phyloP scores from a whole-genome alignment of 257 asterid species.

The Lithospermum erythrorhizon region DNA sequence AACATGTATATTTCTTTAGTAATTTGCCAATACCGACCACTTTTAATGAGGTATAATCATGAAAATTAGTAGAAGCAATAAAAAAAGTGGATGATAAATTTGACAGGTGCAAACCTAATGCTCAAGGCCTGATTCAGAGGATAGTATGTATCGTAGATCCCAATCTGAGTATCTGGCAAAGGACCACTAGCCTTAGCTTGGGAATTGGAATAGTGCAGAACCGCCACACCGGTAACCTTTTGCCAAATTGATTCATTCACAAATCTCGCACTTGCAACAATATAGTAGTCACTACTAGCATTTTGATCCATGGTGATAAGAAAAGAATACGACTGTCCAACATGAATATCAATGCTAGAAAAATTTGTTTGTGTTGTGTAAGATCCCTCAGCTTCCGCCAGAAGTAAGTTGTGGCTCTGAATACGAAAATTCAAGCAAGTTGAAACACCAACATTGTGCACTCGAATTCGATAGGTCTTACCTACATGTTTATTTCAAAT shows the following conservation, averaged over 20 bases:
- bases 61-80: neutral
- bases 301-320: conserved; percentile 88
- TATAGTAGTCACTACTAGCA: conserved; percentile 88
- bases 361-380: conserved; percentile 81
- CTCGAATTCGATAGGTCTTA: conserved; percentile 75
- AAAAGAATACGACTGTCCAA: conserved; percentile 82
- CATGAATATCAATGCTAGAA: conserved; percentile 73
- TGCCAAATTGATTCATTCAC: conserved; percentile 86
- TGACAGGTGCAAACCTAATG: conserved; percentile 41
- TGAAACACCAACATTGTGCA: conserved; percentile 81
- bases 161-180: conserved; percentile 90
- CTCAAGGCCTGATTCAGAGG: conserved; percentile 76
- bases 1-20: neutral
- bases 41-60: neutral
- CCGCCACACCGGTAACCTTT: conserved; percentile 82
- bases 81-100: neutral
- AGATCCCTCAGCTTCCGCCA: conserved; percentile 86
- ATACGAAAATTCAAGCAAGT: conserved; percentile 82
- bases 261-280: conserved; percentile 89
- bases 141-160: conserved; percentile 43
- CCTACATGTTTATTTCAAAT: conserved; percentile 33
- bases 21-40: no score
- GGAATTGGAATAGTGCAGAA: conserved; percentile 79
- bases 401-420: conserved; percentile 74
- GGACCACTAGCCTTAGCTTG: conserved; percentile 62